Base-by-base conservation (phyloP, 75 land plant genomes). In the Pinus albicaulis region DNA sequence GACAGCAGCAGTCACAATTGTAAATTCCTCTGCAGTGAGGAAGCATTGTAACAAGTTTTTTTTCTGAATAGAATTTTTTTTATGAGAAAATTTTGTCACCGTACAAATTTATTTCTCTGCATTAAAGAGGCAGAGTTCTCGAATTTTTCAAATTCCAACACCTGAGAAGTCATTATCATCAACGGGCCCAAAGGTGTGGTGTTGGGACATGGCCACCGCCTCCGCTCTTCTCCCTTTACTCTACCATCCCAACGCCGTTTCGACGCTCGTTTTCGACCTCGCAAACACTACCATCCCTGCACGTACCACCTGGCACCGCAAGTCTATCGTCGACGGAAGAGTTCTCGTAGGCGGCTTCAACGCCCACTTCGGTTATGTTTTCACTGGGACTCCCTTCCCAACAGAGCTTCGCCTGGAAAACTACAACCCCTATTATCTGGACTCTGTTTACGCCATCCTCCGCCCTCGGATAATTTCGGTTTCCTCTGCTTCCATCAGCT, bases 261-360 rank as follows among this genome's bases (percentile, higher is more conserved):
- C 19, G 22, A 55, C 20, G 20, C 52, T 4, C 65, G 86, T n/a
- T 86, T 76, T 60, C 15, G 52, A 80, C 4, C 74, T 76, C 58
- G 78, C 59, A 23, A 73, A 85, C 14, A 31, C 83, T 6, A 62
- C 52, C 20, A 74, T 72, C 3, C 86, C 93, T 1, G 93, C 25
- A 52, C 90, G 77, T 90, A 90, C 65, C 93, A 93, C 60, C 90
- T 93, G n/a, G n/a, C 1, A 25, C 86, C 4, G 81, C 93, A 2
- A 76, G 69, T 0, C 34, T 93, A 0, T 76, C 91, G 84, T 82
- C 1, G 85, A 87, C 59, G 96, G 89, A 3, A 69, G 84, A 55
- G 74, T 90, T 3, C 57, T 90, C 4, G 89, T 91, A 41, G 93
- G 80, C 15, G 93, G 93, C 13, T 80, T 89, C 74, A 93, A 93